phyloP scores from a whole-genome alignment of 2,329 filamentous ascomycete species.

The Fusarium virguliforme region DNA sequence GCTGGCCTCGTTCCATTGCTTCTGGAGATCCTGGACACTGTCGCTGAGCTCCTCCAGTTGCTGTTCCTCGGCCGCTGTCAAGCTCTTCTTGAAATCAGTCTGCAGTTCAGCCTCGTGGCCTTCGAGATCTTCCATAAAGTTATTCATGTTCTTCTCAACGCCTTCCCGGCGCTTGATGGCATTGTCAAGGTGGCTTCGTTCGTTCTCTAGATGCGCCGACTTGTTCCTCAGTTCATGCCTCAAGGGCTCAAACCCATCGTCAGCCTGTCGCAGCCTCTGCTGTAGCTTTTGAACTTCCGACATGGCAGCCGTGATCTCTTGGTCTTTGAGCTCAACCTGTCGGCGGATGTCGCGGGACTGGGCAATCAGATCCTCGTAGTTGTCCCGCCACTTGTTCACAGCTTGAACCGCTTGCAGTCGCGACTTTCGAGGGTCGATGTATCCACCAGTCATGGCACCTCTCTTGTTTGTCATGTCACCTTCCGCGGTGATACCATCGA shows the following conservation, averaged over 20 bases:
- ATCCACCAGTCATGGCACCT: constrained; percentile 95
- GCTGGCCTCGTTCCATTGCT: constrained; percentile 83
- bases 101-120: constrained; percentile 86
- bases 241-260: constrained; percentile 86
- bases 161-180: constrained; percentile 76
- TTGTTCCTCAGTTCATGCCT: constrained; percentile 83
- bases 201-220: constrained; percentile 80
- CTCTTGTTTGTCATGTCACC: constrained; percentile 96
- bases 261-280: constrained; percentile 82
- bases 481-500: constrained; percentile 94
- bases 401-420: constrained; percentile 87
- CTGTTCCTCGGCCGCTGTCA: constrained; percentile 86
- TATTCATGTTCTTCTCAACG: constrained; percentile 82
- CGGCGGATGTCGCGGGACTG: constrained; percentile 77
- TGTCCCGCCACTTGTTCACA: constrained; percentile 81
- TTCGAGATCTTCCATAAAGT: constrained; percentile 80
- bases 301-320: constrained; percentile 89
- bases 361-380: constrained; percentile 77
- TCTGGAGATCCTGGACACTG: constrained; percentile 81
- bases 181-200: constrained; percentile 80
- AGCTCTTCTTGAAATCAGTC: constrained; percentile 92
- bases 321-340: constrained; percentile 84
- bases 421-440: constrained; percentile 87
- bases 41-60: constrained; percentile 81
- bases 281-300: constrained; percentile 88